Evolutionary conservation across 176 grass and related monocot genomes (phyloP).

Genomic region (Oryza nivara): DNA sequence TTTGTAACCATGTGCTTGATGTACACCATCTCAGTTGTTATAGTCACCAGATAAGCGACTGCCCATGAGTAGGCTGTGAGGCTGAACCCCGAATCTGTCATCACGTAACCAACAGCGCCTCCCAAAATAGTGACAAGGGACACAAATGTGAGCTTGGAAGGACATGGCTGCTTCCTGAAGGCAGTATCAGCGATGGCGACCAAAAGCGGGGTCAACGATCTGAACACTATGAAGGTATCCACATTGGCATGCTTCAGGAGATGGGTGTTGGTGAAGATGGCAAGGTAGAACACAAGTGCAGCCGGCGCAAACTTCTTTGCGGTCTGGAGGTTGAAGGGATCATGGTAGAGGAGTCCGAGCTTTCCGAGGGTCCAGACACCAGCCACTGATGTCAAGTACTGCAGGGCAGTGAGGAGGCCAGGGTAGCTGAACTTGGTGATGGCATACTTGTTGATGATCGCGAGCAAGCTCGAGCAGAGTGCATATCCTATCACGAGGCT

Average conservation of each 20-base stretch:
- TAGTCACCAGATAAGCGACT: constrained; percentile 62
- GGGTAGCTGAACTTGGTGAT: constrained; percentile 81
- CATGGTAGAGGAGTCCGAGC: constrained; percentile 61
- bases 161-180: constrained; percentile 66
- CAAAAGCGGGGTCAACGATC: constrained; percentile 61
- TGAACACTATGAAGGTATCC: constrained; percentile 81
- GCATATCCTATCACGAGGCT: constrained; percentile 65
- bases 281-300: constrained; percentile 70
- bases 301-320: constrained; percentile 69
- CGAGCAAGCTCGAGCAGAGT: constrained; percentile 64
- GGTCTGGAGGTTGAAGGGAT: constrained; percentile 58
- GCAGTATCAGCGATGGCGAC: constrained; percentile 71
- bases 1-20: constrained; percentile 81
- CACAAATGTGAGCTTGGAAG: constrained; percentile 62
- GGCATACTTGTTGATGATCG: constrained; percentile 83
- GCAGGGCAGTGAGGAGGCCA: constrained; percentile 63
- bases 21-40: constrained; percentile 82
- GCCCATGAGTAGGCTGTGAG: constrained; percentile 75
- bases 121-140: constrained; percentile 65
- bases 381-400: constrained; percentile 61
- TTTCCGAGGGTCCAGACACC: constrained; percentile 63
- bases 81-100: constrained; percentile 68
- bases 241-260: constrained; percentile 78
- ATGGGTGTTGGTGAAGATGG: constrained; percentile 82
- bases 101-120: constrained; percentile 61